phyloP scores from a whole-genome alignment of 257 asterid species.

The Penstemon barbatus region DNA sequence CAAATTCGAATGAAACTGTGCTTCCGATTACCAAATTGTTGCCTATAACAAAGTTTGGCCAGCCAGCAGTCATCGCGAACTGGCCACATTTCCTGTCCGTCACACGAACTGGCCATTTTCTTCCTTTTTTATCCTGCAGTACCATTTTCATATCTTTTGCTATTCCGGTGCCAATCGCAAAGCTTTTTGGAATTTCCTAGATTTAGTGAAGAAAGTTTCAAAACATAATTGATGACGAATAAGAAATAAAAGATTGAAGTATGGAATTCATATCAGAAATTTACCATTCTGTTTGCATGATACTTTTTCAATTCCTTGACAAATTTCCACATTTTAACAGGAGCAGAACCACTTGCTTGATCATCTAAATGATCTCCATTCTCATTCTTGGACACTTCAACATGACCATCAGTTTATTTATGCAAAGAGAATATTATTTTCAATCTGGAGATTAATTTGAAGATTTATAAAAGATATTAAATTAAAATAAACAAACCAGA shows the following conservation, averaged over 20 bases:
- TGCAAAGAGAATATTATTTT: too few relatives aligned
- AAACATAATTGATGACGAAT: not conserved
- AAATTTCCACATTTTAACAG: not conserved
- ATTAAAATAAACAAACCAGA: too few relatives aligned
- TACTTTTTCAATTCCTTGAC: not conserved
- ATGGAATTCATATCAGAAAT: not conserved
- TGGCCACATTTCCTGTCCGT: not conserved
- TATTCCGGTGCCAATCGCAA: slow-evolving; percentile 1
- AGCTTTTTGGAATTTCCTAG: slow-evolving; percentile 8
- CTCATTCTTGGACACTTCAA: not conserved
- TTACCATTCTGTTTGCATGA: not conserved
- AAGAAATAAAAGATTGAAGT: not conserved
- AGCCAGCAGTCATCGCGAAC: slow-evolving; percentile 8
- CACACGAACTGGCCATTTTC: slow-evolving; percentile 21
- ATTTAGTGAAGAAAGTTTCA: not conserved
- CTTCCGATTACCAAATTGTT: slow-evolving; percentile 13
- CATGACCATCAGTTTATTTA: too few relatives aligned
- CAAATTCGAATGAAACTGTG: slow-evolving; percentile 12
- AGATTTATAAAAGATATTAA: too few relatives aligned
- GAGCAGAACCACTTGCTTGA: not conserved
- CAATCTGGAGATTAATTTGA: too few relatives aligned
- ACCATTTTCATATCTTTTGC: not conserved
- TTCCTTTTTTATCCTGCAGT: slow-evolving; percentile 1
- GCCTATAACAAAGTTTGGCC: slow-evolving; percentile 4
- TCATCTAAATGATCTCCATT: not conserved